These are phyloP conservation scores for Exserohilum turcica DNA, from an alignment of 2,329 filamentous ascomycete genomes.

Conservation along the genomic window DNA sequence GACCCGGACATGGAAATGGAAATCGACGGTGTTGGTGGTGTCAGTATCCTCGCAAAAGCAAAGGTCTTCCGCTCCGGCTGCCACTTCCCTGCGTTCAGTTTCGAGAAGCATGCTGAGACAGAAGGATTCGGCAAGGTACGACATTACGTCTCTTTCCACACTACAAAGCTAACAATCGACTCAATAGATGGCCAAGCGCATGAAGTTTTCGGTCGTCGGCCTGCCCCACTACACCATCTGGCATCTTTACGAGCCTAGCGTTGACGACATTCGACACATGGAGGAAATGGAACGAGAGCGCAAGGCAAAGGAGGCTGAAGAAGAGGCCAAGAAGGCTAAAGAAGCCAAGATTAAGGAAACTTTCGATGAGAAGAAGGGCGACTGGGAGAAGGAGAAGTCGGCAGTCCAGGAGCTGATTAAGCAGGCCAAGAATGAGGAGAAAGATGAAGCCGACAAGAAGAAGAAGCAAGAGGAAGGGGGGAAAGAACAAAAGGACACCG, in stretches of 20 bases:
- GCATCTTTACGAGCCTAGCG: conserved; percentile 99
- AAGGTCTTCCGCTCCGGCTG: conserved; percentile 93
- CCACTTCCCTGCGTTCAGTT: conserved; percentile 97
- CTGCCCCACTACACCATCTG: conserved; percentile 98
- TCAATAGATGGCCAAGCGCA: conserved; percentile 88
- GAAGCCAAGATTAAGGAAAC: conserved; percentile 79
- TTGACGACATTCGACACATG: conserved; percentile 97
- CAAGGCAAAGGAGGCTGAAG: conserved; percentile 77
- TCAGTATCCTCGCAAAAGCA: conserved; percentile 95
- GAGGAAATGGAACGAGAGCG: conserved; percentile 96
- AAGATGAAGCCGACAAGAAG: conserved; percentile 48
- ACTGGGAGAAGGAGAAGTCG: conserved; percentile 91
- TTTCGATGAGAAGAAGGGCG: conserved; percentile 74
- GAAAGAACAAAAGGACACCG: conserved; percentile 29
- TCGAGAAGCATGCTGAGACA: conserved; percentile 97
- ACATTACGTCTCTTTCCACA: not conserved
- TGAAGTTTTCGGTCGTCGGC: conserved; percentile 94
- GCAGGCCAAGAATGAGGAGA: conserved; percentile 56
- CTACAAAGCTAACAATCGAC: conserved; percentile 31
- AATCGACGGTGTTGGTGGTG: conserved; percentile 94
- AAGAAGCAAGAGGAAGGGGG: conserved; percentile 60
- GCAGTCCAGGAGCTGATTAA: conserved; percentile 72
- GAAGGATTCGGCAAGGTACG: conserved; percentile 97
- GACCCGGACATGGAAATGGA: conserved; percentile 99
- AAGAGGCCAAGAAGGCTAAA: conserved; percentile 72